Evolutionary conservation across 129 eudicot species (phyloP).

Genomic region (Flaveria bidentis): DNA sequence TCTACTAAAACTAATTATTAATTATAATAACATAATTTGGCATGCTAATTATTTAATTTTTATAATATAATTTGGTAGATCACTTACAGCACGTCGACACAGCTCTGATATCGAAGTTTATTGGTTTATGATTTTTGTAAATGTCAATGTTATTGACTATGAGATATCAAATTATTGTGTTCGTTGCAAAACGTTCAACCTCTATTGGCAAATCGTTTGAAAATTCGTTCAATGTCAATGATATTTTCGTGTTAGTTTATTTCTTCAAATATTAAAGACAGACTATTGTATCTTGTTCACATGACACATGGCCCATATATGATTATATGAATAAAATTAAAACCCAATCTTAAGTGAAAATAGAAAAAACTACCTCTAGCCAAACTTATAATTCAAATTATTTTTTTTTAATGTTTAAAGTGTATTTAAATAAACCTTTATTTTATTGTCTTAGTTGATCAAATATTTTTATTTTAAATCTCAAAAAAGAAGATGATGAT

Average conservation of each 20-base stretch:
- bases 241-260: neutral
- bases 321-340: neutral
- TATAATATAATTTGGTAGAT: neutral
- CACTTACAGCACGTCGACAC: neutral
- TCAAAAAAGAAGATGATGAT: too few relatives aligned
- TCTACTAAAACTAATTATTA: too few relatives aligned
- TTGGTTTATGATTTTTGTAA: neutral
- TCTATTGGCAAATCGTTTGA: neutral
- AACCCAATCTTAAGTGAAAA: too few relatives aligned
- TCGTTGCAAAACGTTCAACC: neutral
- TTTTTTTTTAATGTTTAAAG: too few relatives aligned
- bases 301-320: neutral
- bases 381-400: too few relatives aligned
- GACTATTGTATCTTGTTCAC: neutral
- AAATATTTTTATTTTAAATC: too few relatives aligned
- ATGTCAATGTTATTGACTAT: conserved; percentile 1
- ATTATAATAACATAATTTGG: too few relatives aligned
- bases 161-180: neutral
- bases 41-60: neutral
- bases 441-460: too few relatives aligned
- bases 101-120: neutral
- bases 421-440: too few relatives aligned
- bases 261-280: neutral
- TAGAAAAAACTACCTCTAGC: too few relatives aligned
- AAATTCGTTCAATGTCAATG: neutral